Conservation (phyloP, 345 rosid genomes). For the Murraya koenigii region DNA sequence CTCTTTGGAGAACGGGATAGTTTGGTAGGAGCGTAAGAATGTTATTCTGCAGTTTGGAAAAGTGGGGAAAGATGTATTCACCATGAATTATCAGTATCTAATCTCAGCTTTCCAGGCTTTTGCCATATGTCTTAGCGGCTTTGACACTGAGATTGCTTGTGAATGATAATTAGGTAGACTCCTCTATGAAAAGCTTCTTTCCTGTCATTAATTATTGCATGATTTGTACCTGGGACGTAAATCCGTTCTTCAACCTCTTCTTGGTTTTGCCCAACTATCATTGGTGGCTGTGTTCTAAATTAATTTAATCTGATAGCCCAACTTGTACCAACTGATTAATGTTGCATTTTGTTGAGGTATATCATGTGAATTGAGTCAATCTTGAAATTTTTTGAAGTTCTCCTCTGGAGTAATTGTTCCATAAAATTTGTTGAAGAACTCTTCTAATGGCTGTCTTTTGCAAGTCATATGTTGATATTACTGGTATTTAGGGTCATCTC, state of each 20-base stretch:
- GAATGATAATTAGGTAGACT: conserved; percentile 35
- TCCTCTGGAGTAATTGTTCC: neutral
- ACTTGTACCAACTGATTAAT: neutral
- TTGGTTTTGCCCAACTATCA: neutral
- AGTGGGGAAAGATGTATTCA: neutral
- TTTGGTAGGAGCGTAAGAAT: neutral
- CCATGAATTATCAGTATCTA: conserved; percentile 40
- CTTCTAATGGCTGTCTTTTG: neutral
- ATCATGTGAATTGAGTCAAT: neutral
- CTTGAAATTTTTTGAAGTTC: neutral
- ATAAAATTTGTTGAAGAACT: neutral
- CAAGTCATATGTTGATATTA: neutral
- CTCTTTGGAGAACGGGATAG: conserved; percentile 12
- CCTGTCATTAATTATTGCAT: neutral
- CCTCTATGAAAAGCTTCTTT: neutral
- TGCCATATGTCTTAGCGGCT: conserved; percentile 93
- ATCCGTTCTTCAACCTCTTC: neutral
- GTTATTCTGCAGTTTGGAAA: neutral
- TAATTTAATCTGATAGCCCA: neutral
- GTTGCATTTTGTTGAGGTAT: neutral
- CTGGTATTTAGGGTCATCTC: neutral
- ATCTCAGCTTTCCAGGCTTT: conserved; percentile 93
- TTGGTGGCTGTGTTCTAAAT: neutral
- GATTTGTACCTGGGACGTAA: neutral
- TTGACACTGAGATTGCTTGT: conserved; percentile 89